These are phyloP conservation scores for Logfia minima DNA, from an alignment of 129 eudicot species.

Conservation along the genomic window DNA sequence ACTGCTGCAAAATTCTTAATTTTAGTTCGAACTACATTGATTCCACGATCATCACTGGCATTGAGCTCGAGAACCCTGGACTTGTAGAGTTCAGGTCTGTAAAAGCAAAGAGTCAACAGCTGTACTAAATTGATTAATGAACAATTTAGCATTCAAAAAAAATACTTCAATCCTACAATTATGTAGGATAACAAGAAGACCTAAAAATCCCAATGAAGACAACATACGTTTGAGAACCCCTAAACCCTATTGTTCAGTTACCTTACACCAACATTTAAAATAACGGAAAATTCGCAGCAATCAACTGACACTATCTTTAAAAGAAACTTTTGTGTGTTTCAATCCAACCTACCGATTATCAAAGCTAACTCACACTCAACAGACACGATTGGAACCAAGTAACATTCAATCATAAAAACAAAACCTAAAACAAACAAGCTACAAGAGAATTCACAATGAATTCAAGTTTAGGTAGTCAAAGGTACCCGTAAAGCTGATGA, in stretches of 20 bases:
- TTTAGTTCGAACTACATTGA: constrained; percentile 97
- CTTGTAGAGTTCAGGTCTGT: constrained; percentile 95
- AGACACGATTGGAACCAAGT: background rate
- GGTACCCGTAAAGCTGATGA: constrained; percentile 93
- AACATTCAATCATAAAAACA: background rate
- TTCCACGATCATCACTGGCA: constrained; percentile 99
- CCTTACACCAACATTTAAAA: background rate
- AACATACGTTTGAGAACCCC: background rate
- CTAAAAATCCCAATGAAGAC: background rate
- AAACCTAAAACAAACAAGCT: background rate
- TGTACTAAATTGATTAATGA: constrained; percentile 15
- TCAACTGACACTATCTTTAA: background rate
- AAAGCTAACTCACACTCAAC: background rate
- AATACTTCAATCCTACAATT: background rate
- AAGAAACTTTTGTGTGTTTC: background rate
- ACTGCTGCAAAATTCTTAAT: constrained; percentile 95
- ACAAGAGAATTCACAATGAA: background rate
- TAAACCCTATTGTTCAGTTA: background rate
- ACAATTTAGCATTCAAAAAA: constrained; percentile 5
- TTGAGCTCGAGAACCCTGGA: constrained; percentile 96
- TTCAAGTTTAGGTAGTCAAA: background rate
- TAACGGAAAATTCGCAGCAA: background rate
- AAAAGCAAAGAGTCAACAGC: constrained; percentile 2
- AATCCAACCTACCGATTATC: background rate
- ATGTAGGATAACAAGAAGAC: background rate